Conservation (phyloP, 257 asterid genomes). For the Solanum chilense region DNA sequence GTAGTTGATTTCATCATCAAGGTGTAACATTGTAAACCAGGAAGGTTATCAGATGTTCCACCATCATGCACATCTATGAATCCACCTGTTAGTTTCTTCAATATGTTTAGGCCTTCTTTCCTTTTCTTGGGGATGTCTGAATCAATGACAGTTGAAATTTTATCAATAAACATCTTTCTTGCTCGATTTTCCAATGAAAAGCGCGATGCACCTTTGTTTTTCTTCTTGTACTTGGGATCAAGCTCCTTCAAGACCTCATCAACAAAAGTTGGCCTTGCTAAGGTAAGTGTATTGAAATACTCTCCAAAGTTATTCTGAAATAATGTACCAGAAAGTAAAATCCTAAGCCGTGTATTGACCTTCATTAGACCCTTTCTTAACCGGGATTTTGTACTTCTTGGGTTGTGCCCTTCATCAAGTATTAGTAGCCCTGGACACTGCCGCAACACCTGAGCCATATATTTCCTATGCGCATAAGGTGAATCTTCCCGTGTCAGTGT, state of each 20-base stretch:
- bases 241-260: conserved; percentile 74
- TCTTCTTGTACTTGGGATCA: conserved; percentile 74
- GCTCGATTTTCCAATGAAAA: conserved; percentile 79
- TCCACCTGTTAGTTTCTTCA: conserved; percentile 61
- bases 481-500: conserved; percentile 91
- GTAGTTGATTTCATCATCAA: conserved; percentile 88
- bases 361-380: conserved; percentile 85
- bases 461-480: conserved; percentile 84
- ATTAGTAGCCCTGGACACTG: conserved; percentile 90
- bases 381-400: conserved; percentile 94
- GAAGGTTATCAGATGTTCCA: conserved; percentile 60
- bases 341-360: conserved; percentile 76
- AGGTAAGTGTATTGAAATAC: conserved; percentile 83
- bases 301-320: conserved; percentile 97
- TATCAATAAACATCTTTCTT: conserved; percentile 71
- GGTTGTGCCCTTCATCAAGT: conserved; percentile 97
- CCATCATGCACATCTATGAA: conserved; percentile 95
- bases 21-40: conserved; percentile 90
- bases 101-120: conserved; percentile 53
- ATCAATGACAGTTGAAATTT: conserved; percentile 64
- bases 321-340: conserved; percentile 82
- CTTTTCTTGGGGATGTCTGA: conserved; percentile 62
- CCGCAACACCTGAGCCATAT: conserved; percentile 80
- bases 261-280: conserved; percentile 79
- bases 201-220: conserved; percentile 45